Percentiles rank a stretch among this genome's conserved stretches.
Conservation (phyloP, 1,139 yeast genomes). For the Magnusiomyces ingens region DNA sequence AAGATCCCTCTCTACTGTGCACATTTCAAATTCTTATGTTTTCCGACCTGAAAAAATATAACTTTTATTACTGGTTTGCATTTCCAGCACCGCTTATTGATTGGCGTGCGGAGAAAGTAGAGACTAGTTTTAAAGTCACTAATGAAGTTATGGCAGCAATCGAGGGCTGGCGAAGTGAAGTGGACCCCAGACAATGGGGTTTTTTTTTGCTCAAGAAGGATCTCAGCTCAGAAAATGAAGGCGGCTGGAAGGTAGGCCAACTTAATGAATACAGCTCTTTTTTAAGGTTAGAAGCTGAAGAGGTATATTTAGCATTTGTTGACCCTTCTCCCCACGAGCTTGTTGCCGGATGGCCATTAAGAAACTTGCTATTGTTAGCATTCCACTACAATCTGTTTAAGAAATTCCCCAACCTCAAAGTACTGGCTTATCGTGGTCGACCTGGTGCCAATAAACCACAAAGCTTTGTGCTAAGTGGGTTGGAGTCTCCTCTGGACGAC, state of each 20-base stretch:
- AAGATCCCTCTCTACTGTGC: constrained; percentile 39
- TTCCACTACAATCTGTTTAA: constrained; percentile 8
- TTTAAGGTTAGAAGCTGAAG: constrained; percentile 11
- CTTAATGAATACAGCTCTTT: constrained; percentile 21
- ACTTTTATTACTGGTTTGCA: constrained; percentile 84
- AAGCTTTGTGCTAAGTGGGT: constrained; percentile 8
- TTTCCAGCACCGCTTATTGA: constrained; percentile 50
- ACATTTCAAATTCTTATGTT: constrained; percentile 59
- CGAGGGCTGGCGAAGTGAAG: constrained; percentile 18
- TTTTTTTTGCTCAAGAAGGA: constrained; percentile 26
- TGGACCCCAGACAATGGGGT: constrained; percentile 23
- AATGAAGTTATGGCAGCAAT: neutral
- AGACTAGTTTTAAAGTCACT: neutral
- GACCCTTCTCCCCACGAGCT: constrained; percentile 50
- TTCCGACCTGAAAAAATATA: constrained; percentile 84
- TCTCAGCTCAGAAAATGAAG: constrained; percentile 16
- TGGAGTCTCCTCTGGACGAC: neutral
- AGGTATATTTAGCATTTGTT: constrained; percentile 43
- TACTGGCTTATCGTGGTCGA: constrained; percentile 27
- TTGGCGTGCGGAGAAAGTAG: constrained; percentile 14
- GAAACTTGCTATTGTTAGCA: constrained; percentile 54
- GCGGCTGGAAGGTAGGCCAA: constrained; percentile 28
- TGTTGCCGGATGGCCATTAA: constrained; percentile 55
- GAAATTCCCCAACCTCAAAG: constrained; percentile 7
- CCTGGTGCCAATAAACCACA: constrained; percentile 3